A percentile compares a stretch with the other conserved stretches of the same genome.
Conservation (phyloP, 169 alveolate species). For the Cardiosporidium cionae region DNA sequence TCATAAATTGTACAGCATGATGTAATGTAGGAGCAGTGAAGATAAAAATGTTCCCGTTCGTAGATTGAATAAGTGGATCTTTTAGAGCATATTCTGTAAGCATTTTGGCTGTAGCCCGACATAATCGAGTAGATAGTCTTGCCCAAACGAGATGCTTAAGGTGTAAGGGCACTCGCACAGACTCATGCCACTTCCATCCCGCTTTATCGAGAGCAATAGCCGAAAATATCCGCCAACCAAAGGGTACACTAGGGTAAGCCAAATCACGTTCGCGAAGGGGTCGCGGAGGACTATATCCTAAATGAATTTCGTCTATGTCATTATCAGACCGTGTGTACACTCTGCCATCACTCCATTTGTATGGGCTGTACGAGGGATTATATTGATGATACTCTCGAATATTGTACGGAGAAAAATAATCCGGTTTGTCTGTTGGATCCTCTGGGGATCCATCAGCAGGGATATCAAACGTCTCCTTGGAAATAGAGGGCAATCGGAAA, state of each 20-base stretch:
- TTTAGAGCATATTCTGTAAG: constrained; percentile 24
- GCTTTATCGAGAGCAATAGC: constrained; percentile 30
- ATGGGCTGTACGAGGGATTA: constrained; percentile 15
- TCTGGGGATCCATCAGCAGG: too few species aligned
- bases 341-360: neutral
- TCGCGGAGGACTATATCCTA: constrained; percentile 28
- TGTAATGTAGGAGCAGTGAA: constrained; percentile 42
- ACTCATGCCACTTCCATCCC: constrained; percentile 19
- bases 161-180: constrained; percentile 29
- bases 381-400: neutral
- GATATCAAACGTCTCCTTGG: too few species aligned
- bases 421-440: neutral
- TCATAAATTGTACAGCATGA: constrained; percentile 33
- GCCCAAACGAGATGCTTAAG: constrained; percentile 38
- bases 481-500: too few species aligned
- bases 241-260: constrained; percentile 41
- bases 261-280: constrained; percentile 42
- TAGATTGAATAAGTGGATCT: constrained; percentile 2
- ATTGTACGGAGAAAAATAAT: constrained; percentile 3
- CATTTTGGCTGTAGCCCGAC: constrained; percentile 29
- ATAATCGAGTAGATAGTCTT: constrained; percentile 36
- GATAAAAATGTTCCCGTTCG: constrained; percentile 27
- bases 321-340: neutral
- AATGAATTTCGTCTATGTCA: neutral
- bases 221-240: constrained; percentile 38